Conservation (phyloP, 225 moss, liverwort and hornwort genomes). For the Polytrichum formosum region DNA sequence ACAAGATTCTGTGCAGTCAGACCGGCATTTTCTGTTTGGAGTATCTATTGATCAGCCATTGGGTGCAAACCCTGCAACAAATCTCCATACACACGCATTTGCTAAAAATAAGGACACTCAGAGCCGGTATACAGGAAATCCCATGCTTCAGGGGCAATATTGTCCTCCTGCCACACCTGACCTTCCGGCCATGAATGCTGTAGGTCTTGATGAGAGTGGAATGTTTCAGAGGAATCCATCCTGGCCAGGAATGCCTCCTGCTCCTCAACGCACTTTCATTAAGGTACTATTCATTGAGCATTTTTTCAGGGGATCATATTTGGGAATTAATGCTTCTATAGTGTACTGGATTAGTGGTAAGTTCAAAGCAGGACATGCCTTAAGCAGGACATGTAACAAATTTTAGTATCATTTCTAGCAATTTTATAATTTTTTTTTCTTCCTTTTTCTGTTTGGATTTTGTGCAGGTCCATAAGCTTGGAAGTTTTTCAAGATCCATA, state of each 20-base stretch:
- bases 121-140: constrained; percentile 56
- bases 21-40: constrained; percentile 82
- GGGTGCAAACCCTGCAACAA: constrained; percentile 38
- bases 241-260: constrained; percentile 58
- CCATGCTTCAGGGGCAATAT: constrained; percentile 51
- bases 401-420: not conserved
- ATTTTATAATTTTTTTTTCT: not conserved
- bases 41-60: constrained; percentile 77
- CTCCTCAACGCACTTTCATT: constrained; percentile 74
- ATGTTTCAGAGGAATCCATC: constrained; percentile 61
- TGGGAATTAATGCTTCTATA: too few relatives aligned
- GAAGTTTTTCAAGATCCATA: constrained; percentile 66
- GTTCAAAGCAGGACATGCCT: too few relatives aligned
- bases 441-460: not conserved
- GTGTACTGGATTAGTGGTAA: too few relatives aligned
- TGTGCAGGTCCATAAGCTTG: constrained; percentile 69
- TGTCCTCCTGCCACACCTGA: constrained; percentile 63
- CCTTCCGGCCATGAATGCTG: constrained; percentile 51
- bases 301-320: too few relatives aligned
- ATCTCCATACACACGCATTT: constrained; percentile 39
- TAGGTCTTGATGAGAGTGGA: constrained; percentile 58
- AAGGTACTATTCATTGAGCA: constrained; percentile 40
- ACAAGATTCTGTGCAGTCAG: constrained; percentile 81
- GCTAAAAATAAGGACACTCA: constrained; percentile 65
- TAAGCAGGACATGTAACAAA: too few relatives aligned